Percentiles rank a stretch among this genome's conserved stretches.
These are phyloP conservation scores for Trichoderma polysporum DNA, from an alignment of 2,329 filamentous ascomycete species.

Conservation along the genomic window DNA sequence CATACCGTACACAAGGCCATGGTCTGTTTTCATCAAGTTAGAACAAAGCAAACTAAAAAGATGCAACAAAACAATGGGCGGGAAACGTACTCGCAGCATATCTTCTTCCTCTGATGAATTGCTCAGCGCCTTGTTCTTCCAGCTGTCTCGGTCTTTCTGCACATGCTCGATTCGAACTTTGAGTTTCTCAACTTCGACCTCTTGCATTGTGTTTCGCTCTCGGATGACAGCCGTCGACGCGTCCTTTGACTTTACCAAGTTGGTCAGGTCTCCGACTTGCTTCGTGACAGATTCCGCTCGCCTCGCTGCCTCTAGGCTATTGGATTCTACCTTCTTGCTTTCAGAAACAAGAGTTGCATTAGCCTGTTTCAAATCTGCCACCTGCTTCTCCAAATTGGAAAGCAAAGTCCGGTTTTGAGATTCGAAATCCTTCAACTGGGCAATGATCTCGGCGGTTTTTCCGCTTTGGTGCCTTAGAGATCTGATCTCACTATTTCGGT, in stretches of 20 bases:
- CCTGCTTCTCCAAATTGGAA: conserved; percentile 86
- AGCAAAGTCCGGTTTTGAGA: conserved; percentile 71
- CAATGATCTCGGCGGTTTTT: conserved; percentile 90
- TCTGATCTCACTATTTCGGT: conserved; percentile 75
- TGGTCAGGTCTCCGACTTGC: conserved; percentile 75
- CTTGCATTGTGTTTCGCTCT: conserved; percentile 60
- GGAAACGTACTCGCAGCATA: conserved; percentile 73
- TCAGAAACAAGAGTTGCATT: conserved; percentile 70
- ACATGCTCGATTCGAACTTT: conserved; percentile 74
- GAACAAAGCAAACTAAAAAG: background rate
- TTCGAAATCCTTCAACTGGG: conserved; percentile 89
- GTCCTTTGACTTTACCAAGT: conserved; percentile 74
- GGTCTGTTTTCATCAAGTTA: conserved; percentile 34
- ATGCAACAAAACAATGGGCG: background rate
- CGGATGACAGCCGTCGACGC: conserved; percentile 50
- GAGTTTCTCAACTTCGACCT: conserved; percentile 76
- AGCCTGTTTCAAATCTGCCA: conserved; percentile 77
- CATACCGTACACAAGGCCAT: conserved; percentile 80
- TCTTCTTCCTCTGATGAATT: conserved; percentile 82
- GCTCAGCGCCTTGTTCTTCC: conserved; percentile 78
- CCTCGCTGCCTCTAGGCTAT: conserved; percentile 67
- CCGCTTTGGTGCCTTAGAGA: conserved; percentile 77
- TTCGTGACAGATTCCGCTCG: conserved; percentile 69
- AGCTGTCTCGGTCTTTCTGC: conserved; percentile 79
- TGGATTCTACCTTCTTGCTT: conserved; percentile 71